Evolutionary conservation across 805 yeast species (phyloP).

Genomic region (Saccharomycopsis olivae): DNA sequence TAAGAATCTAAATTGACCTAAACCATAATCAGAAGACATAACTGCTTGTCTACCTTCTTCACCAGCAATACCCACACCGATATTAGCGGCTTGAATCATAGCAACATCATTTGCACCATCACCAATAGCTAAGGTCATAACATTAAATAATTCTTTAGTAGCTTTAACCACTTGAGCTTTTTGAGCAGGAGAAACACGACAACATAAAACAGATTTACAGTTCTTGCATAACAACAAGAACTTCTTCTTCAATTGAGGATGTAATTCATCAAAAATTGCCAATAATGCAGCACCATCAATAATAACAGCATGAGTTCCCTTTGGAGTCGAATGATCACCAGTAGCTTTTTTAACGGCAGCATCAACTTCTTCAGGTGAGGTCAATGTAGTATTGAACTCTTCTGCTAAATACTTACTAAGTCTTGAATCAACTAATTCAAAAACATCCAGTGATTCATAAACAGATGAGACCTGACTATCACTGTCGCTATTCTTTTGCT

Average conservation of each 20-base stretch:
- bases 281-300: slow-evolving; percentile 62
- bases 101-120: slow-evolving; percentile 86
- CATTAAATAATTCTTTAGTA: slow-evolving; percentile 54
- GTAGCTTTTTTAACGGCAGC: slow-evolving; percentile 40
- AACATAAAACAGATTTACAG: slow-evolving; percentile 70
- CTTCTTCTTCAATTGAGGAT: slow-evolving; percentile 33
- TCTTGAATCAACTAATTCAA: slow-evolving; percentile 18
- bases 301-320: slow-evolving; percentile 45
- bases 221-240: slow-evolving; percentile 65
- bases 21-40: slow-evolving; percentile 76
- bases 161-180: slow-evolving; percentile 64
- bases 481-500: too few species aligned
- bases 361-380: slow-evolving; percentile 35
- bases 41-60: slow-evolving; percentile 84
- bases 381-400: slow-evolving; percentile 36
- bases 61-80: slow-evolving; percentile 82
- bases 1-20: slow-evolving; percentile 68
- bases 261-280: slow-evolving; percentile 29
- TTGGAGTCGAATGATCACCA: slow-evolving; percentile 55
- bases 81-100: slow-evolving; percentile 79
- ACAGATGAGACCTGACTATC: neutral
- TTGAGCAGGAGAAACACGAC: slow-evolving; percentile 78
- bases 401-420: slow-evolving; percentile 39
- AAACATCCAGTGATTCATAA: neutral
- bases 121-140: slow-evolving; percentile 74